These are phyloP conservation scores for Pseudopediastrum boryanum DNA, from an alignment of 139 green algal species.

Conservation along the genomic window DNA sequence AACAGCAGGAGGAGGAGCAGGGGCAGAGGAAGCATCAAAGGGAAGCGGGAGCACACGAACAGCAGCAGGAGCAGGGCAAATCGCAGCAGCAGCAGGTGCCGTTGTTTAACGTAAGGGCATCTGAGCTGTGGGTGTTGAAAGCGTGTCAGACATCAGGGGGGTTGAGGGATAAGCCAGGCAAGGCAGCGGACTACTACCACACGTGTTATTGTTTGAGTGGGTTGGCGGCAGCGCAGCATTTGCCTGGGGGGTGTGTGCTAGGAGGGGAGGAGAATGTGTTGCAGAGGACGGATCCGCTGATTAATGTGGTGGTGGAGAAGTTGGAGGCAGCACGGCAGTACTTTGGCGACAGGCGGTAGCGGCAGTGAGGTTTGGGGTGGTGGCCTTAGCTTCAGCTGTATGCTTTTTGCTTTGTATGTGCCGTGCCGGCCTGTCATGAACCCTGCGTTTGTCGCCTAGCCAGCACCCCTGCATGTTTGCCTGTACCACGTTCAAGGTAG, in stretches of 20 bases:
- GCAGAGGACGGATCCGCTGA: slow-evolving; percentile 56
- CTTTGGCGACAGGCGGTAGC: too few relatives aligned
- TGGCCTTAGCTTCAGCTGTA: too few relatives aligned
- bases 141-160: slow-evolving; percentile 71
- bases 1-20: too few relatives aligned
- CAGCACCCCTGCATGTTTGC: too few relatives aligned
- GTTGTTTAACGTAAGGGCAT: slow-evolving; percentile 68
- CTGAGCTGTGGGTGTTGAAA: slow-evolving; percentile 90
- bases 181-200: slow-evolving; percentile 96
- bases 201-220: slow-evolving; percentile 98
- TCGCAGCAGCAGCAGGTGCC: slow-evolving; percentile 6
- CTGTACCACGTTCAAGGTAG: too few relatives aligned
- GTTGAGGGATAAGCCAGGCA: slow-evolving; percentile 95
- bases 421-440: too few relatives aligned
- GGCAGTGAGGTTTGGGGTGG: too few relatives aligned
- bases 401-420: too few relatives aligned
- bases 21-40: not conserved
- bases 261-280: slow-evolving; percentile 58
- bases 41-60: not conserved
- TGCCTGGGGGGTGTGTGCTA: slow-evolving; percentile 3
- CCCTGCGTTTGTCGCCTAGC: too few relatives aligned
- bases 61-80: slow-evolving; percentile 3
- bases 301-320: slow-evolving; percentile 73
- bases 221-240: slow-evolving; percentile 83
- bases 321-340: slow-evolving; percentile 47